Percentiles rank a stretch among this genome's conserved stretches.
Evolutionary conservation across 768 basidiomycete genomes (phyloP).

Genomic region (Rhizopogon rudus): DNA sequence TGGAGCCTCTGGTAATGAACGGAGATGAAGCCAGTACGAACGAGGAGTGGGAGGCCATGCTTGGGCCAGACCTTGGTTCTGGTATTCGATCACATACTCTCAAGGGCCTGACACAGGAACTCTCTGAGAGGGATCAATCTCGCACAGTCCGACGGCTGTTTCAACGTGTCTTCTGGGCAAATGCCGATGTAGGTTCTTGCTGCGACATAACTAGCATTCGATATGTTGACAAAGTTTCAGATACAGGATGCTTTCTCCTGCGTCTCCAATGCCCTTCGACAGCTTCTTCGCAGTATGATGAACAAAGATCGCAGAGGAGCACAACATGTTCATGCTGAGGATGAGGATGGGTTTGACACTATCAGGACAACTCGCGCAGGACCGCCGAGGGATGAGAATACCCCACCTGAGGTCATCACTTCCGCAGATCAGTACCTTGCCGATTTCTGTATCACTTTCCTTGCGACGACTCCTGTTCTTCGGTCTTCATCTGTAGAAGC

Average conservation of each 20-base stretch:
- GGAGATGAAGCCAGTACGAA: conserved; percentile 24
- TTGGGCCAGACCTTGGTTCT: conserved; percentile 38
- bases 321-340: conserved; percentile 30
- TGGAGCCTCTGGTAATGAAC: conserved; percentile 59
- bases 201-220: background rate
- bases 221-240: conserved; percentile 27
- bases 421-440: conserved; percentile 32
- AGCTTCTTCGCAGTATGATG: conserved; percentile 34
- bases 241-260: conserved; percentile 43
- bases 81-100: conserved; percentile 63
- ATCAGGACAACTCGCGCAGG: conserved; percentile 37
- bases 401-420: conserved; percentile 22
- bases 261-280: conserved; percentile 31
- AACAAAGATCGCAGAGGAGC: conserved; percentile 14
- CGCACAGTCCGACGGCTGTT: conserved; percentile 33
- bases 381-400: conserved; percentile 23
- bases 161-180: conserved; percentile 61
- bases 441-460: conserved; percentile 53
- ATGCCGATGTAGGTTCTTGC: conserved; percentile 51
- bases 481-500: conserved; percentile 54
- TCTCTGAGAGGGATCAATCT: conserved; percentile 6
- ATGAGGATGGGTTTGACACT: conserved; percentile 55
- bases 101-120: conserved; percentile 23
- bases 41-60: conserved; percentile 42
- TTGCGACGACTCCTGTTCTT: conserved; percentile 59